Base-by-base conservation (phyloP, 192 early-diverging fungal genomes). In the Gryganskiella cystojenkinii region DNA sequence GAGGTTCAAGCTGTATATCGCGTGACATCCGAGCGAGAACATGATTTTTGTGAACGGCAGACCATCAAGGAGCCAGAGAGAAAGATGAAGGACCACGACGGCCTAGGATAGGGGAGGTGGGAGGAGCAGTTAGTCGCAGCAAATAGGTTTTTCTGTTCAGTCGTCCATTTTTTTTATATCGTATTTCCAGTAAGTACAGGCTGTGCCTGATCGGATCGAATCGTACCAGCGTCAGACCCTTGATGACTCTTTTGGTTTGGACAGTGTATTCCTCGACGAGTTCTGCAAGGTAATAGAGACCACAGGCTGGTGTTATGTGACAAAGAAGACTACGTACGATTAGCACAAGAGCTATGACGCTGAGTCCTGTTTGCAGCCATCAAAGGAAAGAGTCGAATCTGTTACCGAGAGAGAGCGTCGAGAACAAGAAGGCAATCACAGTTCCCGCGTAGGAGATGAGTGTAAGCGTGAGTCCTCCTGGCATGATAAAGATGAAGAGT, bases 251-350 rank as follows among this genome's bases (percentile, higher is more conserved):
- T 79, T 87, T 92, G 4, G 93, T 90, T 27, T 88, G 56, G 4
- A 94, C 92, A 7, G 94, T 92, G 83, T 95, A 90, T 83, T 95
- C 94, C 83, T 93, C 86, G 1, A 89, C 85, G 64, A 86, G 63
- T 19, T 78, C 72, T 31, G 74, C 70, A 44, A 95, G 82, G 61
- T 95, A 95, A 71, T 96, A 96, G 34, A 96, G 84, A 10, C 93
- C 94, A 75, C 92, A 93, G 24, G 93, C 94, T 95, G 64, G 37
- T 62, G 5, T 19, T 14, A 51, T 50, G 9, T 28, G 34, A 22
- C 49, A 27, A 7, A 40, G 14, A 31, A 22, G 58, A 13, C 8
- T 49, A 45, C 17, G 34, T 8, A n/a, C 34, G 15, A 34, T 52
- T 7, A 15, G n/a, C 49, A 56, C 3, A 34, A 28, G 28, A 42